Evolutionary conservation across 371 early-diverging fungal genomes (phyloP).

Genomic region (Nematocida major): DNA sequence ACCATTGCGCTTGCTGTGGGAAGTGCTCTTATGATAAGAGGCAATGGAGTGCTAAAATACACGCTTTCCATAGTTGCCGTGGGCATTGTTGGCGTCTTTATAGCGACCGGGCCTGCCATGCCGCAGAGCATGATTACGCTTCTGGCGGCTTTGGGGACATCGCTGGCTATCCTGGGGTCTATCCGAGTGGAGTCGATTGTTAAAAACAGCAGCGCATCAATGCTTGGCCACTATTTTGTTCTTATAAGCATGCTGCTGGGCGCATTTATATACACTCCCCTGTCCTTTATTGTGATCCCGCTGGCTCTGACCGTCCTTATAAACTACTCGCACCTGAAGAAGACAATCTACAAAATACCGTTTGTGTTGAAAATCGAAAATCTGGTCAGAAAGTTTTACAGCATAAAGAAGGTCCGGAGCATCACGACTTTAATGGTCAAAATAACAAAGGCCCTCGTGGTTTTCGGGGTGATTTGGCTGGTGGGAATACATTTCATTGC

Average conservation of each 20-base stretch:
- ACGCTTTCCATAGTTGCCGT: background rate
- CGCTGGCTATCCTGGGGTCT: background rate
- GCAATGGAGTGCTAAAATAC: background rate
- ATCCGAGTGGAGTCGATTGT: conserved; percentile 27
- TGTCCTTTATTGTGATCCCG: conserved; percentile 14
- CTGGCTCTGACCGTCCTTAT: background rate
- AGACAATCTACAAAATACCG: background rate
- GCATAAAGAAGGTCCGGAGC: background rate
- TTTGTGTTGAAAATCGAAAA: background rate
- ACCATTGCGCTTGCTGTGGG: background rate
- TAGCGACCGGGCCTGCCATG: background rate
- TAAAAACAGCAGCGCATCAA: background rate
- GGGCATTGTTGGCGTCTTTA: background rate
- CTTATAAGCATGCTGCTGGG: background rate
- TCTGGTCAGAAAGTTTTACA: background rate
- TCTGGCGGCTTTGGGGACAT: conserved; percentile 13
- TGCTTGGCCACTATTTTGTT: conserved; percentile 20
- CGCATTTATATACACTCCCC: background rate
- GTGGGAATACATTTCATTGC: conserved; percentile 1
- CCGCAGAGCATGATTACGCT: background rate
- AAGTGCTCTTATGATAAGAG: background rate
- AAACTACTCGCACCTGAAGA: background rate
- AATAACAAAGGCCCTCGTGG: conserved; percentile 16
- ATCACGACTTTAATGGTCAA: background rate
- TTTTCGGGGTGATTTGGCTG: background rate